A percentile compares a stretch with the other conserved stretches of the same genome.
These are phyloP conservation scores for Boletellus sp. DNA, from an alignment of 768 basidiomycete genomes.

Conservation along the genomic window DNA sequence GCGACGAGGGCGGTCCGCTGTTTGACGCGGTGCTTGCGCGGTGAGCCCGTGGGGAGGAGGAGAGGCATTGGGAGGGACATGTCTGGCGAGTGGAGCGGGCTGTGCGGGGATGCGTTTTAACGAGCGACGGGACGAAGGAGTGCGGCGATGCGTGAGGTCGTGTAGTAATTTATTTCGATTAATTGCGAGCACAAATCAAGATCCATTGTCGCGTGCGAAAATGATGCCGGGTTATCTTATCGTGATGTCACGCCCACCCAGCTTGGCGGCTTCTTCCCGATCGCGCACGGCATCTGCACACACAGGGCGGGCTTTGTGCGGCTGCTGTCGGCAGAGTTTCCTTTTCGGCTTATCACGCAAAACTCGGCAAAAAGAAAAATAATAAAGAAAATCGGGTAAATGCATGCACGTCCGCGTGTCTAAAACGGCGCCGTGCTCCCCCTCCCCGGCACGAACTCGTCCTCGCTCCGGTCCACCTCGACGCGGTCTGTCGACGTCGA, in stretches of 20 bases:
- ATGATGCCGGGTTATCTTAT: too few relatives aligned
- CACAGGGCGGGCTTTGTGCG: too few relatives aligned
- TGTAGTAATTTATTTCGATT: background rate
- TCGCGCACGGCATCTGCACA: too few relatives aligned
- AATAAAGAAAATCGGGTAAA: too few relatives aligned
- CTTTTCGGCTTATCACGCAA: background rate
- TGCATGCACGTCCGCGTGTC: background rate
- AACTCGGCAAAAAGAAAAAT: too few relatives aligned
- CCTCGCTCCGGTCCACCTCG: conserved; percentile 17
- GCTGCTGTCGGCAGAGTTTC: background rate
- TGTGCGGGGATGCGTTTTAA: conserved; percentile 10
- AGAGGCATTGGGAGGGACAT: conserved; percentile 34
- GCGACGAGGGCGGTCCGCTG: conserved; percentile 54
- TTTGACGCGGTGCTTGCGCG: conserved; percentile 38
- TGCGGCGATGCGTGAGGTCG: conserved; percentile 28
- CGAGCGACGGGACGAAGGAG: conserved; percentile 18
- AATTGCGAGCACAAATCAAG: background rate
- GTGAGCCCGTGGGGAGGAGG: conserved; percentile 18
- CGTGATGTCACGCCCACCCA: too few relatives aligned
- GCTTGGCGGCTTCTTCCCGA: too few relatives aligned
- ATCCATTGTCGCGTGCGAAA: background rate
- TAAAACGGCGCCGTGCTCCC: conserved; percentile 14
- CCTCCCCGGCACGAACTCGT: background rate
- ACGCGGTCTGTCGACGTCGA: conserved; percentile 24
- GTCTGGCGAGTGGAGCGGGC: background rate